These are phyloP conservation scores for Pilatotrama ljubarskyi DNA, from an alignment of 768 basidiomycete genomes.

Conservation along the genomic window DNA sequence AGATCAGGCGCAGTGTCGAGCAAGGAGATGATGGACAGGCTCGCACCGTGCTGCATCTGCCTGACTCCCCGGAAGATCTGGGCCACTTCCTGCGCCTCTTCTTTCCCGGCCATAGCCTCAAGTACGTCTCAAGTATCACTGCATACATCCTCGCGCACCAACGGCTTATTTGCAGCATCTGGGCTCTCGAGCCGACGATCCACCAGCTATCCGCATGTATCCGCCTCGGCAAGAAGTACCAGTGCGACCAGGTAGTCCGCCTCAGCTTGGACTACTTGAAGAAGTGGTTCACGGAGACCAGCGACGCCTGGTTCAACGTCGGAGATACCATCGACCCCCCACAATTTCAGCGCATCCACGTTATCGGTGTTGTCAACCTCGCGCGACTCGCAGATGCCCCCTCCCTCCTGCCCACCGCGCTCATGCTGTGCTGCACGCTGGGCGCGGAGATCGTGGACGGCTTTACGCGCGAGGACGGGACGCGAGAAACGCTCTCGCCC, in stretches of 20 bases:
- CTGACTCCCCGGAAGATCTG: slow-evolving; percentile 2
- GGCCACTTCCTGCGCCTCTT: background rate
- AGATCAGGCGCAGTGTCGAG: no score
- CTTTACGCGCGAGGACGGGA: background rate
- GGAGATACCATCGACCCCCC: no score
- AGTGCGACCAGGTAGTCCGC: background rate
- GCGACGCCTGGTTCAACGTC: background rate
- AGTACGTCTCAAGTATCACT: no score
- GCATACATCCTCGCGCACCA: background rate
- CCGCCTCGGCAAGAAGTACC: slow-evolving; percentile 12
- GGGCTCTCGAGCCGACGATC: background rate
- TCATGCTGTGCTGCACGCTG: slow-evolving; percentile 6
- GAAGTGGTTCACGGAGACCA: background rate
- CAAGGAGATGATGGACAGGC: no score
- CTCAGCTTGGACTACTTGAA: background rate
- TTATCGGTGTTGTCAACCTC: slow-evolving; percentile 4
- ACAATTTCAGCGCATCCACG: background rate
- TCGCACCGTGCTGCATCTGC: background rate
- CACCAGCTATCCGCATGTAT: background rate
- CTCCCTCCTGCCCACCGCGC: slow-evolving; percentile 3
- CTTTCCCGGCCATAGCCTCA: background rate
- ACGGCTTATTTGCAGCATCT: no score
- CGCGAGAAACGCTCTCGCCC: background rate
- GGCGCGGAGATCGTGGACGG: slow-evolving; percentile 1
- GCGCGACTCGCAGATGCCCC: background rate